Percentiles rank a stretch among this genome's conserved stretches.
These are phyloP conservation scores for Dacryopinax primogenitus DNA, from an alignment of 768 basidiomycete species.

Conservation along the genomic window DNA sequence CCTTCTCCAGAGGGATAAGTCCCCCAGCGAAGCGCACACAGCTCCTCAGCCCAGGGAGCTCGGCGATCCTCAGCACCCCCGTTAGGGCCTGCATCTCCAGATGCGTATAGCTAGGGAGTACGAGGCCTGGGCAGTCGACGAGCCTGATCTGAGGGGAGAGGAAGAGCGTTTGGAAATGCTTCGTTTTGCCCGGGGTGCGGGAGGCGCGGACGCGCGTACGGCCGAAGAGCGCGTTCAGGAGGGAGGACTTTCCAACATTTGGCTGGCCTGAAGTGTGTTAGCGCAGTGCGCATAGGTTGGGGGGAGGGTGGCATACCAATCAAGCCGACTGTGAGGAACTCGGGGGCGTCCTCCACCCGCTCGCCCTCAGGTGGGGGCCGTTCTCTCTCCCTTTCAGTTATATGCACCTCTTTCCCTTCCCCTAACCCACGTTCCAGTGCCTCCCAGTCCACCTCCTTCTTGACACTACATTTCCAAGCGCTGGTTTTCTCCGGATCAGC, in stretches of 20 bases:
- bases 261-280: slow-evolving; percentile 53
- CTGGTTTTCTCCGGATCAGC: slow-evolving; percentile 37
- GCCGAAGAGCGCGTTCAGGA: slow-evolving; percentile 85
- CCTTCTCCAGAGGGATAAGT: slow-evolving; percentile 62
- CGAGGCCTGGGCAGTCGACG: slow-evolving; percentile 90
- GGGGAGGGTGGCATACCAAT: slow-evolving; percentile 40
- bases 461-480: slow-evolving; percentile 55
- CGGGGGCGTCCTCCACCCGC: slow-evolving; percentile 31
- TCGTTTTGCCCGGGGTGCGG: slow-evolving; percentile 86
- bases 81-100: slow-evolving; percentile 76
- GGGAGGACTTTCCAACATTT: slow-evolving; percentile 88
- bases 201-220: slow-evolving; percentile 64
- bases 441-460: slow-evolving; percentile 61
- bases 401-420: slow-evolving; percentile 13
- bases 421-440: slow-evolving; percentile 34
- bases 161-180: slow-evolving; percentile 89
- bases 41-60: slow-evolving; percentile 68
- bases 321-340: slow-evolving; percentile 59
- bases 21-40: slow-evolving; percentile 60
- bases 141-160: slow-evolving; percentile 77
- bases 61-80: slow-evolving; percentile 66
- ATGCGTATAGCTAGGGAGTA: slow-evolving; percentile 71
- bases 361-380: slow-evolving; percentile 17
- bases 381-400: slow-evolving; percentile 13
- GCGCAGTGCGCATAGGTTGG: not conserved